Conservation (phyloP, 805 yeast species). For the Yamadazyma olivae region DNA sequence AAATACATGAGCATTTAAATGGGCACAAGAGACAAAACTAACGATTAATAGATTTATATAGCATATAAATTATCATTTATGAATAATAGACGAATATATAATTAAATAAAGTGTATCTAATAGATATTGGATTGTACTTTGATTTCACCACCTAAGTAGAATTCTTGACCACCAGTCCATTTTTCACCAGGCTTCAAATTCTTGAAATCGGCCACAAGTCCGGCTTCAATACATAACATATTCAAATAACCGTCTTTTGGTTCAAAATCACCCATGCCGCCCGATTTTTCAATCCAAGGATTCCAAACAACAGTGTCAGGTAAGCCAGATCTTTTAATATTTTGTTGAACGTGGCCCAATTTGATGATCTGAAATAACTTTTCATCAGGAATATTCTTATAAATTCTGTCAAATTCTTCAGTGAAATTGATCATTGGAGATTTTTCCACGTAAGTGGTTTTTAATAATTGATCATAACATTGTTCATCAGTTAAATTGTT, state of each 20-base stretch:
- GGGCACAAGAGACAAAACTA: no score
- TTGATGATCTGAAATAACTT: conserved; percentile 67
- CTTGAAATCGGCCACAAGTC: conserved; percentile 71
- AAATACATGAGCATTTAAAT: no score
- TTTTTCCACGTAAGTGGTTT: conserved; percentile 60
- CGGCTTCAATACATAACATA: conserved; percentile 96
- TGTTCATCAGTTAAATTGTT: conserved; percentile 71
- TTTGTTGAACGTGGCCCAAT: conserved; percentile 67
- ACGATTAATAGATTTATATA: no score
- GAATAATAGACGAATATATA: no score
- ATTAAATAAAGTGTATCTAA: no score
- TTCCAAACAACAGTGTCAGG: conserved; percentile 90
- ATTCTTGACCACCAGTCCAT: conserved; percentile 71
- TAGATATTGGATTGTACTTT: conserved; percentile 53
- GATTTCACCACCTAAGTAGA: conserved; percentile 57
- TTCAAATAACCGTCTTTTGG: conserved; percentile 81
- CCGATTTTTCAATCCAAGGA: conserved; percentile 88
- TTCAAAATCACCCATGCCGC: conserved; percentile 80
- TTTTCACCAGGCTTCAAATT: conserved; percentile 63
- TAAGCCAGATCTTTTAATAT: conserved; percentile 61
- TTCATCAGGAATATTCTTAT: conserved; percentile 54
- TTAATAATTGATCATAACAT: conserved; percentile 74
- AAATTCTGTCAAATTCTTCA: conserved; percentile 84
- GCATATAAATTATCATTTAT: no score
- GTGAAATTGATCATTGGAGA: conserved; percentile 71